Evolutionary conservation across 176 grass and related monocot species (phyloP).

Genomic region (Bolboschoenus planiculmis): DNA sequence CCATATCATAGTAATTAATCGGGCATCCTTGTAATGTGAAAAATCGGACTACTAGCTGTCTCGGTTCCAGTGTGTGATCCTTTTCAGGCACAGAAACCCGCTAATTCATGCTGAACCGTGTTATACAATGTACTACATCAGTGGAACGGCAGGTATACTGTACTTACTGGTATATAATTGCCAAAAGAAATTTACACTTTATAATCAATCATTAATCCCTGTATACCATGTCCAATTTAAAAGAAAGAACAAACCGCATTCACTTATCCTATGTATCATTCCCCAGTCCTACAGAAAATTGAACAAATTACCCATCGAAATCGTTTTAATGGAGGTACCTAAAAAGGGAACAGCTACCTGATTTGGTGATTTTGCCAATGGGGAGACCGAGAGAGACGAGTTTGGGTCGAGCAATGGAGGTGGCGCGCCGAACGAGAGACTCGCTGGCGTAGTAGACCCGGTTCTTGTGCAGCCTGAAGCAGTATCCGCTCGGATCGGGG

Average conservation of each 20-base stretch:
- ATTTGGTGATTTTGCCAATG: conserved; percentile 82
- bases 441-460: conserved; percentile 79
- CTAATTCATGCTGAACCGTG: background rate
- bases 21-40: background rate
- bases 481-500: conserved; percentile 51
- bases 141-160: background rate
- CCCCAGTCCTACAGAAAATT: background rate
- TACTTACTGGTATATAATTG: background rate
- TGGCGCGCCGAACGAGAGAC: conserved; percentile 62
- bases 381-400: conserved; percentile 61
- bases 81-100: background rate
- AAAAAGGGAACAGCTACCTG: conserved; percentile 11
- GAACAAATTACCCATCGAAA: background rate
- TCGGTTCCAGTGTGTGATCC: background rate
- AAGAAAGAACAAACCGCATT: background rate
- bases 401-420: conserved; percentile 42
- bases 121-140: background rate
- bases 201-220: background rate
- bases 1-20: background rate
- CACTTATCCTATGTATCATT: background rate
- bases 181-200: background rate
- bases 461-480: conserved; percentile 85
- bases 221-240: background rate
- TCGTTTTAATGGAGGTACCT: background rate
- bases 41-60: background rate